Base-by-base conservation (phyloP, 1,139 yeast genomes). In the Hyphopichia khmerensis region DNA sequence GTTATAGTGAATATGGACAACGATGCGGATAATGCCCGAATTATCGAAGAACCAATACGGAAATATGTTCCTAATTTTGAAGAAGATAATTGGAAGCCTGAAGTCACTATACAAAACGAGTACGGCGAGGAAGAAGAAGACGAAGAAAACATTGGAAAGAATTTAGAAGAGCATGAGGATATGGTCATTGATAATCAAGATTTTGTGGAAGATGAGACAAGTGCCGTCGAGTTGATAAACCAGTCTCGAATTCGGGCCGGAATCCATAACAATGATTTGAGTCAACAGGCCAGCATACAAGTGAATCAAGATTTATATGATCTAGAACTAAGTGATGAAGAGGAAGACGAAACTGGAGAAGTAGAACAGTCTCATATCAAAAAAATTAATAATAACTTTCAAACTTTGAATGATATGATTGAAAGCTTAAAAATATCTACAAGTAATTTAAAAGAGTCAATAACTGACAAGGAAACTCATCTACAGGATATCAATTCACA, bases 281-380 rank as follows among this genome's bases (percentile, higher is more conserved):
- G 7, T 17, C 11, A 32, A 5, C 31, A 16, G 16, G 23, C 24
- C 23, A 39, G 39, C 3, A 17, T 30, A 4, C 36, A 38, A 19
- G 40, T 48, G 14, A 47, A 56, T 41, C 53, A 50, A 27, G 58
- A 50, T 1, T 45, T 48, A 9, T 63, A 62, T 42, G 65, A 61
- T 38, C 44, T 49, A n/a, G 65, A 55, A 35, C 43, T 59, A 6
- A 18, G 15, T 7, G 29, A 26, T 11, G 29, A 11, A 26, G 4
- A 26, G 9, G 29, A 26, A 26, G 29, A 26, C 10, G 29, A 26
- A 26, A 21, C 24, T n/a, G n/a, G n/a, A n/a, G n/a, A n/a, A n/a
- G n/a, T n/a, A n/a, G n/a, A n/a, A n/a, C n/a, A n/a, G n/a, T n/a
- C n/a, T n/a, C n/a, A n/a, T n/a, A n/a, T n/a, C n/a, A n/a, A n/a